A percentile compares a stretch with the other conserved stretches of the same genome.
These are phyloP conservation scores for Eragrostis nindensis DNA, from an alignment of 176 grass and related monocot species.

Conservation along the genomic window DNA sequence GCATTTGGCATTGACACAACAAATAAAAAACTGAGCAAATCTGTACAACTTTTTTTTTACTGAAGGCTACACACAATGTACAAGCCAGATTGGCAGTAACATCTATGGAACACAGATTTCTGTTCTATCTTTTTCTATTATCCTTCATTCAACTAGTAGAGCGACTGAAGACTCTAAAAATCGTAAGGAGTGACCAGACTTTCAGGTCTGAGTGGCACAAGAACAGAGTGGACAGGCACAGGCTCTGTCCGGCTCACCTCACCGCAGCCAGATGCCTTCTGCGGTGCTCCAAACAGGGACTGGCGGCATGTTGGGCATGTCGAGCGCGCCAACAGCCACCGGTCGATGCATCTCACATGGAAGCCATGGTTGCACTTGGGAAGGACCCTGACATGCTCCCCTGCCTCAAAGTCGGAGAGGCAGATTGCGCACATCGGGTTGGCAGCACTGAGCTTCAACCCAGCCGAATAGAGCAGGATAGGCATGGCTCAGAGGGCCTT, in stretches of 20 bases:
- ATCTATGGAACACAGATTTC: slow-evolving; percentile 19
- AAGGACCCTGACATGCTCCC: slow-evolving; percentile 76
- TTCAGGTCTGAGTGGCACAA: slow-evolving; percentile 75
- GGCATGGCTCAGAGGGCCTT: slow-evolving; percentile 82
- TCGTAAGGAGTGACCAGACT: slow-evolving; percentile 60
- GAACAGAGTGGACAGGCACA: slow-evolving; percentile 17
- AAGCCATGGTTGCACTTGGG: slow-evolving; percentile 87
- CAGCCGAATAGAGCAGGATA: slow-evolving; percentile 51
- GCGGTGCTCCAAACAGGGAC: slow-evolving; percentile 50
- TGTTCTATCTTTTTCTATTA: neutral
- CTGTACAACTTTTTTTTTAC: slow-evolving; percentile 25
- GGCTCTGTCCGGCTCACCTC: slow-evolving; percentile 17
- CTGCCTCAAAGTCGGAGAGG: slow-evolving; percentile 77
- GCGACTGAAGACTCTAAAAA: slow-evolving; percentile 45
- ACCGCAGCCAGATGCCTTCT: slow-evolving; percentile 61
- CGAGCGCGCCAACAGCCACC: slow-evolving; percentile 72
- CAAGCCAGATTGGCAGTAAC: slow-evolving; percentile 34
- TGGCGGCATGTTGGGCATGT: slow-evolving; percentile 85
- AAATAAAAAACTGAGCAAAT: slow-evolving; percentile 26
- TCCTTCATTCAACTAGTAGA: neutral
- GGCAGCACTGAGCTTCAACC: slow-evolving; percentile 56
- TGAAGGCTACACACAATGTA: slow-evolving; percentile 32
- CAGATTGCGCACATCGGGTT: slow-evolving; percentile 72
- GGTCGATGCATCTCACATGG: slow-evolving; percentile 88
- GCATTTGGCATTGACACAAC: slow-evolving; percentile 6